Evolutionary conservation across 2,329 filamentous ascomycete species (phyloP).

Genomic region (Plenodomus lindquistii): DNA sequence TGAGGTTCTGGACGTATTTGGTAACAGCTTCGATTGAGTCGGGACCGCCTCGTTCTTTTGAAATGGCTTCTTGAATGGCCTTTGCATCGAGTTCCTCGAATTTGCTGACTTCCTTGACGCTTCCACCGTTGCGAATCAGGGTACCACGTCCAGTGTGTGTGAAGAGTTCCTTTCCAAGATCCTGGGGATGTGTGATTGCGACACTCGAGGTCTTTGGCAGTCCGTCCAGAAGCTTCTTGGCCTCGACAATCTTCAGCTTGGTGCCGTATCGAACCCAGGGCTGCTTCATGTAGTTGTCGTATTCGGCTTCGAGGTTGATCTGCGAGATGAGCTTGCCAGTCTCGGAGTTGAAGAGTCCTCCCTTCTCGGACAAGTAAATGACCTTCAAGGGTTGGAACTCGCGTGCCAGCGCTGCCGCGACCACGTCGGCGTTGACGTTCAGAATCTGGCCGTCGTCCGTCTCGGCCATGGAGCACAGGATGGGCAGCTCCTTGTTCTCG

Average conservation of each 20-base stretch:
- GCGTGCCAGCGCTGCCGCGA: slow-evolving; percentile 88
- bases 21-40: slow-evolving; percentile 85
- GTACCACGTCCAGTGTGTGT: slow-evolving; percentile 95
- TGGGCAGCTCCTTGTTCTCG: slow-evolving; percentile 81
- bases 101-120: slow-evolving; percentile 74
- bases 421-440: slow-evolving; percentile 97
- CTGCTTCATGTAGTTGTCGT: slow-evolving; percentile 87
- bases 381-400: slow-evolving; percentile 93
- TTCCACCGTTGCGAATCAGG: slow-evolving; percentile 87
- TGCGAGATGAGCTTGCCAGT: slow-evolving; percentile 94
- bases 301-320: slow-evolving; percentile 97
- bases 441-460: slow-evolving; percentile 87
- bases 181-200: slow-evolving; percentile 94
- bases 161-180: slow-evolving; percentile 95
- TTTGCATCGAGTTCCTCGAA: slow-evolving; percentile 76
- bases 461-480: slow-evolving; percentile 96
- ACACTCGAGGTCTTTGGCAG: slow-evolving; percentile 92
- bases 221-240: slow-evolving; percentile 87
- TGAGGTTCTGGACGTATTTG: slow-evolving; percentile 79
- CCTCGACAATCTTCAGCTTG: slow-evolving; percentile 94
- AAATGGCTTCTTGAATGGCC: slow-evolving; percentile 78
- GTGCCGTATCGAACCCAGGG: slow-evolving; percentile 96
- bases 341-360: slow-evolving; percentile 90
- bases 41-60: slow-evolving; percentile 79
- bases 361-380: slow-evolving; percentile 98